Evolutionary conservation across 176 grass and related monocot genomes (phyloP).

Genomic region (Coix lacrymajobi): DNA sequence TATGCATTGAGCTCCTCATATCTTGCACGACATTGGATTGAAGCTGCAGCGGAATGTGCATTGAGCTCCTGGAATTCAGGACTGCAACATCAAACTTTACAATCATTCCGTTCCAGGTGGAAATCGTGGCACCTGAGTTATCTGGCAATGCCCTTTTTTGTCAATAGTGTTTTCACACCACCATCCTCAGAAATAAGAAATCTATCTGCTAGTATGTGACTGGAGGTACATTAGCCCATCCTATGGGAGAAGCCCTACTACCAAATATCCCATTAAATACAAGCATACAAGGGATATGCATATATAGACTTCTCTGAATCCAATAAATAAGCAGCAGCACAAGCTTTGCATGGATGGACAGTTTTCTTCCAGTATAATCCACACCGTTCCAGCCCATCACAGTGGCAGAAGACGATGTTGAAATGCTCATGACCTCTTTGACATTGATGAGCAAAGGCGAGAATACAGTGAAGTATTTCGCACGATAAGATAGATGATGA

Average conservation of each 20-base stretch:
- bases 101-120: background rate
- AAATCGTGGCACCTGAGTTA: background rate
- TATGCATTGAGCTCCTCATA: background rate
- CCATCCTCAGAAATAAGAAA: background rate
- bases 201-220: conserved; percentile 23
- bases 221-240: background rate
- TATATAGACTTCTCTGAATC: conserved; percentile 11
- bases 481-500: conserved; percentile 71
- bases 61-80: background rate
- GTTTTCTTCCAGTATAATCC: conserved; percentile 14
- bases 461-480: conserved; percentile 49
- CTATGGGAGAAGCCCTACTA: conserved; percentile 14
- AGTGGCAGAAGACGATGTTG: background rate
- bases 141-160: background rate
- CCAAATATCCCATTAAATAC: conserved; percentile 26
- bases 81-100: background rate
- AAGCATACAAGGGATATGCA: conserved; percentile 27
- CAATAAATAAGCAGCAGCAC: conserved; percentile 16
- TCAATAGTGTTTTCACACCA: background rate
- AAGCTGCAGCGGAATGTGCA: background rate
- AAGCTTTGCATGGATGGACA: conserved; percentile 15
- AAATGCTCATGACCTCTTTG: conserved; percentile 48
- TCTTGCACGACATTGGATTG: background rate
- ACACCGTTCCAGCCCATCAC: background rate
- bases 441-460: conserved; percentile 40